These are phyloP conservation scores for Tillandsia leiboldiana DNA, from an alignment of 176 grass and related monocot genomes.

Conservation along the genomic window DNA sequence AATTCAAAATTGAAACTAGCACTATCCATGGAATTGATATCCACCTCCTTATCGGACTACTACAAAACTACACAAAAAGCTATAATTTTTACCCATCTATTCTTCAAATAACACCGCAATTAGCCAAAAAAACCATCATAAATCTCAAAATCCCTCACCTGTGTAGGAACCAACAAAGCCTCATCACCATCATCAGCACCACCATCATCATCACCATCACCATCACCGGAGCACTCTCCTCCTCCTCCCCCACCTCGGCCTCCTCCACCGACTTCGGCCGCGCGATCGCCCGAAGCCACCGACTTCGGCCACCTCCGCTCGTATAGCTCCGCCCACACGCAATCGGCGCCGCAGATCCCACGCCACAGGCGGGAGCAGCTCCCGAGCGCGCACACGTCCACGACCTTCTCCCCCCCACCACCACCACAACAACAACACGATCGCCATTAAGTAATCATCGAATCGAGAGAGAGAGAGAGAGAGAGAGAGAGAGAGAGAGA, in stretches of 20 bases:
- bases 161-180: background rate
- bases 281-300: background rate
- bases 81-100: background rate
- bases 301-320: slow-evolving; percentile 39
- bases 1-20: too few species aligned
- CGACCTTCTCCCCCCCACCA: slow-evolving; percentile 25
- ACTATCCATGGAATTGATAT: background rate
- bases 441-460: too few species aligned
- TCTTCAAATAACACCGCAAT: background rate
- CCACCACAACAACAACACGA: background rate
- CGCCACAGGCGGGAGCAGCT: slow-evolving; percentile 47
- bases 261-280: background rate
- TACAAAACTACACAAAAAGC: too few species aligned
- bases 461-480: too few species aligned
- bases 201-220: background rate
- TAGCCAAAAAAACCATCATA: background rate
- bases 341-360: slow-evolving; percentile 40
- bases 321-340: slow-evolving; percentile 56
- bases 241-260: slow-evolving; percentile 3
- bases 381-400: slow-evolving; percentile 52
- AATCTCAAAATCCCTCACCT: background rate
- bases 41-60: background rate
- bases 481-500: background rate
- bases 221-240: slow-evolving; percentile 11
- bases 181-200: background rate